phyloP scores from a whole-genome alignment of 2,329 filamentous ascomycete species.

The Trichoderma aggressivum region DNA sequence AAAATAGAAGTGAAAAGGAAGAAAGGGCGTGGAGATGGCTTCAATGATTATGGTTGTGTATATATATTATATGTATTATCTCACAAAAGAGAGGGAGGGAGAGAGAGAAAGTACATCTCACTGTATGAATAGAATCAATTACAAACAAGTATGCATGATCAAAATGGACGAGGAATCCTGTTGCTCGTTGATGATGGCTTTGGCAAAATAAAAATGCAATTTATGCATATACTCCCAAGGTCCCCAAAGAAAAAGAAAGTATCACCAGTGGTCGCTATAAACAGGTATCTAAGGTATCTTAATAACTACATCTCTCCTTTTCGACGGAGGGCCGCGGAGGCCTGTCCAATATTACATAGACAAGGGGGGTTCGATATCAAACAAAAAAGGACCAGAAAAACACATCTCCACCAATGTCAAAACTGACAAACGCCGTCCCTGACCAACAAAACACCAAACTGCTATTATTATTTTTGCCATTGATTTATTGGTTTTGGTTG shows the following conservation, averaged over 20 bases:
- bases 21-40: not conserved
- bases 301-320: slow-evolving; percentile 18
- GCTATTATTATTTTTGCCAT: slow-evolving; percentile 8
- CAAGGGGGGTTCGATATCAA: not conserved
- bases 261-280: slow-evolving; percentile 19
- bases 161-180: not conserved
- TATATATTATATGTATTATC: not conserved
- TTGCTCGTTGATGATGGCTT: not conserved
- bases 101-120: not conserved
- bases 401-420: slow-evolving; percentile 6
- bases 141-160: not conserved
- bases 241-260: slow-evolving; percentile 5
- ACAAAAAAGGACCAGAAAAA: slow-evolving; percentile 3
- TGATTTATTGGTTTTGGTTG: not conserved
- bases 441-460: slow-evolving; percentile 2
- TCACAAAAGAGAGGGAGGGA: not conserved
- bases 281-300: slow-evolving; percentile 24
- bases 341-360: slow-evolving; percentile 17
- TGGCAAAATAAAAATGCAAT: not conserved
- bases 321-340: not conserved
- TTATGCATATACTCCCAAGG: slow-evolving; percentile 8
- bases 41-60: not conserved
- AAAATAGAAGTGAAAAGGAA: not conserved
- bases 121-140: slow-evolving; percentile 19
- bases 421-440: slow-evolving; percentile 10